phyloP scores from a whole-genome alignment of 805 yeast genomes.

The Candida endomychidarum region DNA sequence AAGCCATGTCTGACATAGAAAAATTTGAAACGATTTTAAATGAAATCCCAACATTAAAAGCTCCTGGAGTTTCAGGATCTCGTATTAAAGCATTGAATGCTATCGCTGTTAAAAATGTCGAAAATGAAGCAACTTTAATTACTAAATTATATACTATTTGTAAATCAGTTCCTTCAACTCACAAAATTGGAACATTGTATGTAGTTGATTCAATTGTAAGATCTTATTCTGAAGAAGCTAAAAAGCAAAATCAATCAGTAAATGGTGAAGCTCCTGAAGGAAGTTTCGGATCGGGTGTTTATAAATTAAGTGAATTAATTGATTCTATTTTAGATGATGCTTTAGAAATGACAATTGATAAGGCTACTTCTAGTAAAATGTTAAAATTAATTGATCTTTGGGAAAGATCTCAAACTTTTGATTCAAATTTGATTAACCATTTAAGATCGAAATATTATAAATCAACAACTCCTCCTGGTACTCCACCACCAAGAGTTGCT shows the following conservation, averaged over 20 bases:
- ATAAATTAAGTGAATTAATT: constrained; percentile 61
- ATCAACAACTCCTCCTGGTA: constrained; percentile 69
- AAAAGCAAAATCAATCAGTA: constrained; percentile 50
- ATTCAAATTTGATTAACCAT: constrained; percentile 50
- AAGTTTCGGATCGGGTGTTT: constrained; percentile 71
- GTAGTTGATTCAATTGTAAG: constrained; percentile 91
- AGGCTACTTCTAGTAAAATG: constrained; percentile 68
- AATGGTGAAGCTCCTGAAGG: constrained; percentile 59
- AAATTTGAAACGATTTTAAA: constrained; percentile 49
- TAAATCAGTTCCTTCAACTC: constrained; percentile 70
- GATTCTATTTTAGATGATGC: constrained; percentile 65
- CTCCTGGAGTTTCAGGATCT: constrained; percentile 95
- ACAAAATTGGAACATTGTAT: constrained; percentile 88
- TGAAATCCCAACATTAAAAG: constrained; percentile 57
- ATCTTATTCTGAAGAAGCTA: constrained; percentile 75
- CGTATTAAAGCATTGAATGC: constrained; percentile 86
- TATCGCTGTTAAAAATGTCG: constrained; percentile 68
- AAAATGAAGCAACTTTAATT: constrained; percentile 55
- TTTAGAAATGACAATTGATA: constrained; percentile 47
- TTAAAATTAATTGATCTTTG: constrained; percentile 87
- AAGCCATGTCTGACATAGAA: constrained; percentile 26
- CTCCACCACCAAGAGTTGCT: constrained; percentile 43
- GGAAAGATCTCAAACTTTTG: constrained; percentile 82
- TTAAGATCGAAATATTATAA: constrained; percentile 61
- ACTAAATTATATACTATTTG: constrained; percentile 63